Conservation (phyloP, 2,329 filamentous ascomycete species). For the Chalara sp. region DNA sequence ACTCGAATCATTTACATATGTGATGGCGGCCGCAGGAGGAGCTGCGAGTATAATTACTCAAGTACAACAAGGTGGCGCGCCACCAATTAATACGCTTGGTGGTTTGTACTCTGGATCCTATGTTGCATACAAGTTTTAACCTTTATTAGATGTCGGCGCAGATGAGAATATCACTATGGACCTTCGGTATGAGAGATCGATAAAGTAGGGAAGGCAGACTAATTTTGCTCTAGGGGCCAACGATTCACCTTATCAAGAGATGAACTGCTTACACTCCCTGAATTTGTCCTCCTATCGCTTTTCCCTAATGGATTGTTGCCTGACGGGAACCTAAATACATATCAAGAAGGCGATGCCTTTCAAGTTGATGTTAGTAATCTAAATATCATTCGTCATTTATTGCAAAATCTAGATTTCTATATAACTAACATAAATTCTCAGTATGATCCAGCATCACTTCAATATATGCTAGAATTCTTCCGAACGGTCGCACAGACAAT, state of each 20-base stretch:
- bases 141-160: conserved; percentile 61
- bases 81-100: conserved; percentile 83
- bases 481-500: conserved; percentile 95
- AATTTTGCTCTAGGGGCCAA: conserved; percentile 58
- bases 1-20: conserved; percentile 85
- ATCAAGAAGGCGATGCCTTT: conserved; percentile 88
- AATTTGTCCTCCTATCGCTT: conserved; percentile 94
- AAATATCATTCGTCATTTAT: conserved; percentile 24
- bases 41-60: conserved; percentile 98
- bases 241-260: conserved; percentile 92
- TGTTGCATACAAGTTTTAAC: background rate
- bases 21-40: conserved; percentile 97
- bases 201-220: background rate
- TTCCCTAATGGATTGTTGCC: conserved; percentile 98
- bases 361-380: conserved; percentile 82
- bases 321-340: conserved; percentile 90
- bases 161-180: conserved; percentile 96
- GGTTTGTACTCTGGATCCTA: conserved; percentile 42
- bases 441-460: conserved; percentile 94
- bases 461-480: conserved; percentile 99
- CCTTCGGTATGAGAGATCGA: conserved; percentile 62
- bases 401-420: conserved; percentile 32
- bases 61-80: conserved; percentile 83
- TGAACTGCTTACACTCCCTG: conserved; percentile 88
- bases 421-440: conserved; percentile 44